Evolutionary conservation across 306 rosid species (phyloP).

Genomic region (Pueraria montana): DNA sequence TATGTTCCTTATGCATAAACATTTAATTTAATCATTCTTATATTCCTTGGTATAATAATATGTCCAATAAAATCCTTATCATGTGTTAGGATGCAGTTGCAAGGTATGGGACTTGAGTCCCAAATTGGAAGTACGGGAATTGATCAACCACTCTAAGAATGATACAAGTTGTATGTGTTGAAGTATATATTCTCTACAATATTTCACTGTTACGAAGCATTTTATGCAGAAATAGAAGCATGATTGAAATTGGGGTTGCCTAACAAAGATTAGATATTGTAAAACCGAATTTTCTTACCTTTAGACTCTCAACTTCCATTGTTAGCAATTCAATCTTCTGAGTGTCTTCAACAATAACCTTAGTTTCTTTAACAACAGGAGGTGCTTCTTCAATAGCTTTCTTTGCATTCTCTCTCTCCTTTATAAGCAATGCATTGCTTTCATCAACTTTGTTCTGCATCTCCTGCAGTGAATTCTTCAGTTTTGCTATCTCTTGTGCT

Average conservation of each 20-base stretch:
- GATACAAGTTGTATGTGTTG: slow-evolving; percentile 9
- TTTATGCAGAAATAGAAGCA: slow-evolving; percentile 38
- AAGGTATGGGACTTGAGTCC: too few species aligned
- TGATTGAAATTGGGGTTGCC: slow-evolving; percentile 34
- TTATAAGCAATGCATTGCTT: slow-evolving; percentile 66
- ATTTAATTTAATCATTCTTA: background rate
- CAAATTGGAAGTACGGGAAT: background rate
- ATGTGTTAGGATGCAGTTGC: too few species aligned
- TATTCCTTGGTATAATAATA: slow-evolving; percentile 29
- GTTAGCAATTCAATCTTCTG: slow-evolving; percentile 74
- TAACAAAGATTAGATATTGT: slow-evolving; percentile 29
- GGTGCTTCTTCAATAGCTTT: slow-evolving; percentile 77
- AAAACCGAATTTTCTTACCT: slow-evolving; percentile 61
- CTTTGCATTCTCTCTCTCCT: slow-evolving; percentile 77
- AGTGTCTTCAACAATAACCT: slow-evolving; percentile 85
- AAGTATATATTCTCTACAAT: slow-evolving; percentile 39
- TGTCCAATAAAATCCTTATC: slow-evolving; percentile 7
- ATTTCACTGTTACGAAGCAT: slow-evolving; percentile 21
- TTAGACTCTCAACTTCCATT: slow-evolving; percentile 71
- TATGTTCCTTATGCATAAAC: slow-evolving; percentile 22
- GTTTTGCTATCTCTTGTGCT: slow-evolving; percentile 77
- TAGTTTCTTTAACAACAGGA: slow-evolving; percentile 80
- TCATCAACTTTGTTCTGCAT: slow-evolving; percentile 73
- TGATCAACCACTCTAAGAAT: slow-evolving; percentile 24
- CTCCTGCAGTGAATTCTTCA: slow-evolving; percentile 78